Base-by-base conservation (phyloP, 139 green algal genomes). In the Coccomyxa sp. region DNA sequence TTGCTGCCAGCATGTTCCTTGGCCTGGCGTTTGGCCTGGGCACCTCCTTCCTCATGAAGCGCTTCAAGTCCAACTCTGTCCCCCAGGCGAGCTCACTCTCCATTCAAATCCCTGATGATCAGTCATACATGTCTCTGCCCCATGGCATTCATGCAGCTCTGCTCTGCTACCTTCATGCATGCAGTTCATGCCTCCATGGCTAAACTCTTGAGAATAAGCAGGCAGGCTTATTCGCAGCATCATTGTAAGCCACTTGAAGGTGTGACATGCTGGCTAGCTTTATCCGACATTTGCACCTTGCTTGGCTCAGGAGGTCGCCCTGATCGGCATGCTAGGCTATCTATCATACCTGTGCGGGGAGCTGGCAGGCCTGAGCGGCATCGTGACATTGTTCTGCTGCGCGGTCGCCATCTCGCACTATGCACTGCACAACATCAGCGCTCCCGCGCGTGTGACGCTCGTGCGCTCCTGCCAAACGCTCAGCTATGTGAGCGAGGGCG, bases 351-450 rank as follows among this genome's bases (percentile, higher is more conserved):
- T 95, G 77, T 38, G 88, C n/a, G 93, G 94, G 31, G 94, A 97
- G 83, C 77, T 76, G 59, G 51, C 81, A 21, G 91, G 88, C 13
- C 88, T 98, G 17, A 88, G 77, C 30, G 92, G 88, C 79, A 98
- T 98, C 83, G 87, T 98, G 18, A 85, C 94, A 0, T 90, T 97
- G 45, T 98, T 98, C 87, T 94, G 92, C 87, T 93, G 89, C 71
- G 94, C 90, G 45, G 88, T 97, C 18, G 82, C 90, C 31, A 93
- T 95, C 71, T 88, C 81, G 38, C 94, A 96, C 87, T 96, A 95
- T 78, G 93, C 94, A 13, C 88, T 95, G 80, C 84, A 93, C 84
- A 93, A 91, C 83, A 81, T 95, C 28, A 89, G 77, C 14, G 58
- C 80, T 21, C 77, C 84, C 38, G 76, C 81, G 45, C 79, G 85